Evolutionary conservation across 768 basidiomycete species (phyloP).

Genomic region (Cubamyces lactineus): DNA sequence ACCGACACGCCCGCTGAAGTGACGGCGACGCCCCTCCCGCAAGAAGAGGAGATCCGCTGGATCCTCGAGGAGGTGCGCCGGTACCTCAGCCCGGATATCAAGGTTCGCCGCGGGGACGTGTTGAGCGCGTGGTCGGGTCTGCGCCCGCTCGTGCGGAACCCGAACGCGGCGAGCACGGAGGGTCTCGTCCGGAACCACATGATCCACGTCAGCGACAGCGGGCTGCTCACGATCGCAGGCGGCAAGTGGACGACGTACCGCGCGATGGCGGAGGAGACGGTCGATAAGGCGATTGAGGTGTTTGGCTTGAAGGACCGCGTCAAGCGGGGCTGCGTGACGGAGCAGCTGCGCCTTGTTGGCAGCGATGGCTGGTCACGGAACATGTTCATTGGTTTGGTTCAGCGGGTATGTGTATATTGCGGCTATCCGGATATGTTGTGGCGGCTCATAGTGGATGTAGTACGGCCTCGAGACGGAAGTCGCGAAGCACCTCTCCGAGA

Average conservation of each 20-base stretch:
- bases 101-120: slow-evolving; percentile 92
- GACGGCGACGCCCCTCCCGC: slow-evolving; percentile 73
- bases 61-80: slow-evolving; percentile 90
- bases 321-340: slow-evolving; percentile 74
- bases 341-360: slow-evolving; percentile 80
- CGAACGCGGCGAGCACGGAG: slow-evolving; percentile 73
- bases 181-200: slow-evolving; percentile 92
- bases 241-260: slow-evolving; percentile 99
- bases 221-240: slow-evolving; percentile 91
- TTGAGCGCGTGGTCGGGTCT: slow-evolving; percentile 94
- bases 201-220: slow-evolving; percentile 79
- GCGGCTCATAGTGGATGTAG: slow-evolving; percentile 40
- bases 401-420: slow-evolving; percentile 60
- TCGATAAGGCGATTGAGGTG: slow-evolving; percentile 81
- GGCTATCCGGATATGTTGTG: not conserved
- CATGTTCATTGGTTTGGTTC: slow-evolving; percentile 96
- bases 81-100: slow-evolving; percentile 91
- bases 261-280: slow-evolving; percentile 94
- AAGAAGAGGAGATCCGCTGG: slow-evolving; percentile 96
- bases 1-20: slow-evolving; percentile 85
- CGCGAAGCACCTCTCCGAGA: slow-evolving; percentile 90
- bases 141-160: slow-evolving; percentile 87
- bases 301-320: slow-evolving; percentile 65
- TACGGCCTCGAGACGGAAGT: slow-evolving; percentile 92
- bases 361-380: slow-evolving; percentile 93